Conservation (phyloP, 805 yeast species). For the Wickerhamomyces canadensis region DNA sequence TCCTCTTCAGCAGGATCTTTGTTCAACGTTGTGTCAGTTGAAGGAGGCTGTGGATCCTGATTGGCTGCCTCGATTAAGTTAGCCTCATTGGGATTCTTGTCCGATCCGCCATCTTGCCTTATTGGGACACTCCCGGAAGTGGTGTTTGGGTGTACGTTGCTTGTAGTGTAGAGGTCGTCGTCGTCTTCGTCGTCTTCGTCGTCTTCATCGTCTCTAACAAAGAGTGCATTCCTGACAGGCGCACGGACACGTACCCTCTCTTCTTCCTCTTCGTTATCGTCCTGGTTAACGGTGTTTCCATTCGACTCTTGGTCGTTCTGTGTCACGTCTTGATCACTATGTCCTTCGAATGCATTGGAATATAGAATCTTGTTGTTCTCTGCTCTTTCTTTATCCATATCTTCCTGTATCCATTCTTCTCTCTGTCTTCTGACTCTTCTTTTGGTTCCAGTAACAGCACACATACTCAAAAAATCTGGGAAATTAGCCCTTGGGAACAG, state of each 20-base stretch:
- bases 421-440: constrained; percentile 38
- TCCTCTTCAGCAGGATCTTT: constrained; percentile 1
- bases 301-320: too few species aligned
- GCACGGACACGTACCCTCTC: constrained; percentile 9
- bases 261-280: constrained; percentile 1
- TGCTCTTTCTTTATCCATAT: constrained; percentile 20
- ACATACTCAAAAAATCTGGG: constrained; percentile 55
- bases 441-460: constrained; percentile 42
- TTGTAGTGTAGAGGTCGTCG: constrained; percentile 25
- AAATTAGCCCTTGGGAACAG: constrained; percentile 78
- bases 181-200: constrained; percentile 15
- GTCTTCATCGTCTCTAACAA: constrained; percentile 8
- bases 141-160: too few species aligned
- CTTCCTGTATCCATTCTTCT: constrained; percentile 33
- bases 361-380: constrained; percentile 1
- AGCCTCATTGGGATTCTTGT: neutral
- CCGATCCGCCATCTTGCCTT: neutral
- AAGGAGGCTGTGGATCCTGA: neutral
- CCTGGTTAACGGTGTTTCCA: neutral
- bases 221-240: constrained; percentile 10
- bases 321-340: too few species aligned
- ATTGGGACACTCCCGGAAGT: neutral
- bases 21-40: neutral
- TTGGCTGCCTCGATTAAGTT: too few species aligned
- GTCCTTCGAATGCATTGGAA: neutral